phyloP scores from a whole-genome alignment of 768 basidiomycete species.

The Podaxis sp. region DNA sequence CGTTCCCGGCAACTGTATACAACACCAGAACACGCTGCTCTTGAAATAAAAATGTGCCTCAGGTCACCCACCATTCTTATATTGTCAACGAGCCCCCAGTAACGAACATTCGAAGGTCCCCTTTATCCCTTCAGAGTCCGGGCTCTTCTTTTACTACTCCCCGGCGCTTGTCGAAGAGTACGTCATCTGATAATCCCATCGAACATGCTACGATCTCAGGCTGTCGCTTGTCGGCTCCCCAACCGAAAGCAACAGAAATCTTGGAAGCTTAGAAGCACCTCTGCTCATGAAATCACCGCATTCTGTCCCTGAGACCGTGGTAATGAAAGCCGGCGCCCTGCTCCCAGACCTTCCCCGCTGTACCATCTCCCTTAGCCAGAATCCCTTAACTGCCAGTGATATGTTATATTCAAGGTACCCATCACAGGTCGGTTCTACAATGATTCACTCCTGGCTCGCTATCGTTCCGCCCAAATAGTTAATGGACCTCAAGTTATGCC shows the following conservation, averaged over 20 bases:
- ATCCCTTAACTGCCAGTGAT: too few species aligned
- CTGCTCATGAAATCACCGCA: background rate
- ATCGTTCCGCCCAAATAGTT: too few species aligned
- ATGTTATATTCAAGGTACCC: too few species aligned
- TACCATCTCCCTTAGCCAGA: too few species aligned
- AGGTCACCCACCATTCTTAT: background rate
- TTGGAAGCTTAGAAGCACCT: background rate
- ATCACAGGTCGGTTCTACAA: too few species aligned
- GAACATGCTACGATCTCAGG: background rate
- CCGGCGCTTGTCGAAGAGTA: background rate
- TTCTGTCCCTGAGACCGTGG: background rate
- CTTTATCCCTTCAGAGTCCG: background rate
- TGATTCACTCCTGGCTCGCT: too few species aligned
- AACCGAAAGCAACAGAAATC: background rate
- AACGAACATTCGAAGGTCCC: background rate
- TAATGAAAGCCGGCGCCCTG: background rate
- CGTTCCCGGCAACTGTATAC: background rate
- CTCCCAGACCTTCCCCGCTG: background rate
- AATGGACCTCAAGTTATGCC: too few species aligned
- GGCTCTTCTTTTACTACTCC: background rate
- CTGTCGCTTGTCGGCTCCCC: background rate
- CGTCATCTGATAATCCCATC: background rate
- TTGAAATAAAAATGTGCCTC: background rate
- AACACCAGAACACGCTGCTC: background rate
- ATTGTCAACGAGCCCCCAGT: background rate